Evolutionary conservation across 805 yeast species (phyloP), one percentile per base, ranked within the genome.

Genomic region (Saccharomycopsis sp.): DNA sequence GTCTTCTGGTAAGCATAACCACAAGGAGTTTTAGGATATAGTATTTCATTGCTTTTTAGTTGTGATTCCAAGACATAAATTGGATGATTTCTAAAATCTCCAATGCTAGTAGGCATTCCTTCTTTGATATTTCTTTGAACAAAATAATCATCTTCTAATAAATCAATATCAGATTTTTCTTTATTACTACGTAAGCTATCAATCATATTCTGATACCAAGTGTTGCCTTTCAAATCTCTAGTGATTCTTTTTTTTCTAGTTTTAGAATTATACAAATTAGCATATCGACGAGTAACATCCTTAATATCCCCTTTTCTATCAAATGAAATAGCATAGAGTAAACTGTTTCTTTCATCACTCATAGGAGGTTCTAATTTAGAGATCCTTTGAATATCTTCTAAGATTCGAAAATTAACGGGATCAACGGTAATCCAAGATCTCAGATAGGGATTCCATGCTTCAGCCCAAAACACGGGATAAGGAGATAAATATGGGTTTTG

Each of bases 391-490:
- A 79, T 70, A 26, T 72, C 64, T 56, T 85, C 94, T 30, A 85
- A 72, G 6, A 69, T 58, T 41, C 72, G 59, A 41, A 78, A 69
- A 21, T 79, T 77, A 0, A 79, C 62, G 0, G 96, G 92, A 52
- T 92, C 98, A 2, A 87, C 67, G 2, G 94, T 74, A n/a, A 87
- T 69, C 94, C 96, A 89, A 37, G 67, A 72, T 44, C 75, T 69
- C 4, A 74, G 60, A 43, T 69, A 73, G 37, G 70, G 70, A 55
- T 89, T 88, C 95, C 95, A 89, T 0, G 83, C 95, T 56, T 92
- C 98, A 18, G 77, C 77, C 98, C 98, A 92, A 53, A 79, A 87
- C 0, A 87, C 68, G 0, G 96, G 96, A 52, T 64, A 79, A 6
- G 45, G 37, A 6, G 45, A 41, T 8, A 46, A 28, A 21, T 38